A percentile compares a stretch with the other conserved stretches of the same genome.
These are phyloP conservation scores for Sporothrix curviconia DNA, from an alignment of 2,329 filamentous ascomycete species.

Conservation along the genomic window DNA sequence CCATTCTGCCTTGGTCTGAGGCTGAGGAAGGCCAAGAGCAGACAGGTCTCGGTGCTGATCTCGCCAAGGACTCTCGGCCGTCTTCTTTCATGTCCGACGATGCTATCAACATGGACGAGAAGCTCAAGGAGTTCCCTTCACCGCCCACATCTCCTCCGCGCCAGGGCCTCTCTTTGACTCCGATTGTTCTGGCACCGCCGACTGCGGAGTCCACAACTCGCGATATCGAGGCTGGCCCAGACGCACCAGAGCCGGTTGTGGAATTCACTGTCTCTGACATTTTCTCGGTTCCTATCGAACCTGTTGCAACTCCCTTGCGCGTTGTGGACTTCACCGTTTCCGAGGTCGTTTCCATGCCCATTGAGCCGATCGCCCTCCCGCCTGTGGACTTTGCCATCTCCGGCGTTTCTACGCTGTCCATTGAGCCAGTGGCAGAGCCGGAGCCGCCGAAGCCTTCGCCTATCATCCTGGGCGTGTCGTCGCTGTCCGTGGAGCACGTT, in stretches of 20 bases:
- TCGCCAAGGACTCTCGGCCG: conserved; percentile 10
- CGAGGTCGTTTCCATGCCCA: conserved; percentile 11
- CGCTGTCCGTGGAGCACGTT: conserved; percentile 10
- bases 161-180: conserved; percentile 17
- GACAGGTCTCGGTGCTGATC: not conserved
- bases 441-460: not conserved
- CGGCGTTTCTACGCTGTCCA: conserved; percentile 7
- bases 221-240: not conserved
- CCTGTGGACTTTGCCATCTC: conserved; percentile 12
- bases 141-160: conserved; percentile 40
- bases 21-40: conserved; percentile 6
- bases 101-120: conserved; percentile 35
- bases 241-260: not conserved
- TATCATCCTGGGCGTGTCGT: conserved; percentile 9
- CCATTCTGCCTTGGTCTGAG: conserved; percentile 25
- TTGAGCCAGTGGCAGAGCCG: conserved; percentile 14
- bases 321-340: conserved; percentile 12
- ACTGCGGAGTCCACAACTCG: conserved; percentile 16
- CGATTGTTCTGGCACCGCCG: conserved; percentile 27
- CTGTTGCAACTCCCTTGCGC: not conserved
- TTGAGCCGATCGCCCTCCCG: conserved; percentile 7
- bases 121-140: conserved; percentile 48
- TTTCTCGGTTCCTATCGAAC: conserved; percentile 13
- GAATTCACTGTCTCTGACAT: conserved; percentile 14
- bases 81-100: conserved; percentile 15